Evolutionary conservation across 352 stramenopile species (phyloP), one percentile per base, ranked within the genome.

Genomic region (Phytophthora sansomeana): DNA sequence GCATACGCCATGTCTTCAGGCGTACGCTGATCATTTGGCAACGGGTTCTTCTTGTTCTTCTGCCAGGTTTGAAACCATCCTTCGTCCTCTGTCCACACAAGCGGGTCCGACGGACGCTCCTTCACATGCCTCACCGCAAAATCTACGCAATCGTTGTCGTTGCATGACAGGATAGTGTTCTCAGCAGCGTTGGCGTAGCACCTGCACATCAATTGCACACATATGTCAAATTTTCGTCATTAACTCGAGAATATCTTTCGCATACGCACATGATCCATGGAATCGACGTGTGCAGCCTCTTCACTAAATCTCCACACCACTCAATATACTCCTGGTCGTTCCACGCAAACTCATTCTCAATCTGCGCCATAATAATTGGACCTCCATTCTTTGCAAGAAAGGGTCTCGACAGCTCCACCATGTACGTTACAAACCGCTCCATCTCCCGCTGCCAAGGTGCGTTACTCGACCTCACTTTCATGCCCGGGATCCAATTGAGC

Each of bases 11-110:
- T 57, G 11, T 89, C 71, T 61, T 79, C 43, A 39, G 84, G 57
- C 26, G 76, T 67, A 3, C 83, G 77, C 41, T 92, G 68, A 33
- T 89, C 73, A 53, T 70, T 78, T 41, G 83, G 69, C 26, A 72
- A 43, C 4, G 42, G 57, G 11, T 68, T 61, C 6, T 74, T 64
- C 47, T 63, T 67, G 33, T 69, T 64, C 28, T 79, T 74, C n/a
- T 74, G 56, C 83, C 83, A 92, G 0, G 75, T 85, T 56, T 90
- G 58, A 65, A 87, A 92, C 83, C 83, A 92, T 16, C 79, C 83
- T 72, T 92, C 83, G 36, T 92, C 76, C 54, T 92, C 83, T 7
- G 85, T 91, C 84, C 84, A 93, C n/a, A 91, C 72, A 14, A 93
- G 73, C 16, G 84, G 84, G 44, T 87, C 67, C 0, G 50, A 67